Conservation (phyloP, 495 filamentous ascomycete species). For the Xylona heveae region DNA sequence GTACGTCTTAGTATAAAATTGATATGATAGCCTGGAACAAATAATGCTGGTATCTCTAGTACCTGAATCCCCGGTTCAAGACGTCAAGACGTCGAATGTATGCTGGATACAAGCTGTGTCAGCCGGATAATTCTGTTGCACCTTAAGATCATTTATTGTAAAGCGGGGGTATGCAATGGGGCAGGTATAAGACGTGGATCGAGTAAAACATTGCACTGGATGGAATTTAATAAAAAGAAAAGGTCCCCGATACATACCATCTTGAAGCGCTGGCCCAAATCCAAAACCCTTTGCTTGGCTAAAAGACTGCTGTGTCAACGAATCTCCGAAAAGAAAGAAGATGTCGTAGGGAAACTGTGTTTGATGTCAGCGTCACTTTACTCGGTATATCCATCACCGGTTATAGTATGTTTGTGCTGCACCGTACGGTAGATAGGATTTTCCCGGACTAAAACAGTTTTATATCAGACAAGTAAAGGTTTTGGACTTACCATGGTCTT, state of each 20-base stretch:
- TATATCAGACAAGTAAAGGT: too few species aligned
- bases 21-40: conserved; percentile 1
- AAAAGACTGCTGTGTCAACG: conserved; percentile 43
- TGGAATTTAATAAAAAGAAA: neutral
- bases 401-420: too few species aligned
- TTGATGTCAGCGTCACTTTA: too few species aligned
- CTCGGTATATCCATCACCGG: too few species aligned
- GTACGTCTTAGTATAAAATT: neutral
- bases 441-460: too few species aligned
- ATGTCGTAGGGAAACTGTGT: too few species aligned
- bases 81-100: conserved; percentile 46
- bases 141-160: neutral
- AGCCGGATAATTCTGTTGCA: neutral
- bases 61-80: conserved; percentile 45
- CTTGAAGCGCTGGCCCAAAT: conserved; percentile 48
- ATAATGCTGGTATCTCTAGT: conserved; percentile 3
- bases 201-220: neutral
- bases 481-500: too few species aligned
- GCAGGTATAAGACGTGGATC: too few species aligned
- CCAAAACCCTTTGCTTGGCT: conserved; percentile 40
- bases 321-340: conserved; percentile 65
- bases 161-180: too few species aligned
- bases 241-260: conserved; percentile 26
- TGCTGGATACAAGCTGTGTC: conserved; percentile 18
- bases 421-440: too few species aligned